Percentiles rank a stretch among this genome's conserved stretches.
phyloP scores from a whole-genome alignment of 805 yeast species.

The Barnettozyma vustinii region DNA sequence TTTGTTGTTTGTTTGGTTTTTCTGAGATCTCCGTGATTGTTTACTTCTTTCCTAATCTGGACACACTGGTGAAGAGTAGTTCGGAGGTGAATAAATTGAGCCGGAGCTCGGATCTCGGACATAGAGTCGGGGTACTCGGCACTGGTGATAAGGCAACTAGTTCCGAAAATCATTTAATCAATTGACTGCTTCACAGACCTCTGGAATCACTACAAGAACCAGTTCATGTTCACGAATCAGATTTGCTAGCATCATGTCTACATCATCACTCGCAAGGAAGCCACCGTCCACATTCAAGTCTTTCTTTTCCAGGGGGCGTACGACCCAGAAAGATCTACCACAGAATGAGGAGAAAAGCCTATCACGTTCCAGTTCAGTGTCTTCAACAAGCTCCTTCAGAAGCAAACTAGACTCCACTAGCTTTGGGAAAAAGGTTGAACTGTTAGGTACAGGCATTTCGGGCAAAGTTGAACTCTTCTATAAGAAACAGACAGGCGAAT shows the following conservation, averaged over 20 bases:
- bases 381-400: neutral
- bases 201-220: too few species aligned
- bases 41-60: conserved; percentile 22
- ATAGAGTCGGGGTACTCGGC: too few species aligned
- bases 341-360: neutral
- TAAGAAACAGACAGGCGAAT: conserved; percentile 12
- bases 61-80: neutral
- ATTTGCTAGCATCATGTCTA: neutral
- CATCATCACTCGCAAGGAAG: neutral
- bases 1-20: conserved; percentile 1
- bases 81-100: neutral
- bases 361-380: neutral
- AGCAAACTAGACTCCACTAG: neutral
- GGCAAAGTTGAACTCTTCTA: conserved; percentile 31
- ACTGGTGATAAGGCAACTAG: too few species aligned
- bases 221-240: neutral
- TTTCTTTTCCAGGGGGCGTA: neutral
- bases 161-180: too few species aligned
- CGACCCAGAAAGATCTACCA: neutral
- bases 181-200: too few species aligned
- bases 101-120: too few species aligned
- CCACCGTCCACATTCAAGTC: neutral
- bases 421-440: conserved; percentile 17
- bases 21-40: conserved; percentile 8
- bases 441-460: conserved; percentile 29